Base-by-base conservation (phyloP, 768 basidiomycete species). In the Collybiopsis confluens region DNA sequence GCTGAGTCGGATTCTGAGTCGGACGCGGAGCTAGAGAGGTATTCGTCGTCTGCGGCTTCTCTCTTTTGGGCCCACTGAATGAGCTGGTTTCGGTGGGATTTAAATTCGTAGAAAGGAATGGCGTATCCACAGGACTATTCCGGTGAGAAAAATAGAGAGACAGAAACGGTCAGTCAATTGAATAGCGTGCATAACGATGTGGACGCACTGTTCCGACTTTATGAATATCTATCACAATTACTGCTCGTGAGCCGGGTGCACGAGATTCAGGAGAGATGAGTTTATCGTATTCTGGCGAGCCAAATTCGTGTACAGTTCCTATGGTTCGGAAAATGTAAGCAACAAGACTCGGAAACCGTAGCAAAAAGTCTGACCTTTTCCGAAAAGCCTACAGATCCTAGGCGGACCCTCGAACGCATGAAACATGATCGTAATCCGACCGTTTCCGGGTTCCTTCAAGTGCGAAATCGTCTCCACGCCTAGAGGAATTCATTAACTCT, bases 401-500 rank as follows among this genome's bases (percentile, higher is more conserved):
- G 83, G 81, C 0, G 79, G 75, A 2, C 82, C 83, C 40, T 81
- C 76, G 45, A 86, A 85, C 0, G 82, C 81, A 54, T 69, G 71
- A 66, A 87, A 85, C 64, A 86, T 63, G 54, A 86, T 69, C 0
- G 83, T 85, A 28, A 86, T 75, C 16, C 85, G 68, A 1, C 75
- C 78, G 58, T 86, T 86, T 50, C 45, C 45, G n/a, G 45, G 45
- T 55, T 86, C 83, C n/a, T 78, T 72, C 30, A 85, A 45, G 58
- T 86, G 84, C 1, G 83, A 69, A 40, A 83, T 75, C 0, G 82
- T 85, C 64, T 84, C 83, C 36, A 76, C 60, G 8, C 82, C 80
- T 83, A 45, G 28, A 44, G 33, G n/a, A n/a, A 24, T 20, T 21
- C n/a, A 33, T 38, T 18, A 24, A n/a, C n/a, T 8, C 23, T 47